Percentiles rank a stretch among this genome's conserved stretches.
Evolutionary conservation across 495 filamentous ascomycete species (phyloP).

Genomic region (Aspergillus nidulans): DNA sequence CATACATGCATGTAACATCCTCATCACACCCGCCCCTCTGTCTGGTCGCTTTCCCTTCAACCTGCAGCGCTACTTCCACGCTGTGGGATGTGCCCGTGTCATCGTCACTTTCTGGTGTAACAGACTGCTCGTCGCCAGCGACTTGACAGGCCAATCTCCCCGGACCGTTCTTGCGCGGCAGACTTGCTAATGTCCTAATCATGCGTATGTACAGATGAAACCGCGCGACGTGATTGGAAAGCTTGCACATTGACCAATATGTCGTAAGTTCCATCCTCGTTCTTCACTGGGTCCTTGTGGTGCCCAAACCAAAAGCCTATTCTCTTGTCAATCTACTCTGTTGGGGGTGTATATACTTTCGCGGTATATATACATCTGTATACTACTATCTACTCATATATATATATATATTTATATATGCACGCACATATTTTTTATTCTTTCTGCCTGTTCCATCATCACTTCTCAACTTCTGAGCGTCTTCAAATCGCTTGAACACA

Average conservation of each 20-base stretch:
- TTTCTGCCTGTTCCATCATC: neutral
- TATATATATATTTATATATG: constrained; percentile 10
- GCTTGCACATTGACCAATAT: constrained; percentile 39
- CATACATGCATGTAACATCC: constrained; percentile 23
- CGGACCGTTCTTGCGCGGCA: constrained; percentile 35
- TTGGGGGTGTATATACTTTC: constrained; percentile 1
- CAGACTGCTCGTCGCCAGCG: constrained; percentile 29
- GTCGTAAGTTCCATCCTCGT: constrained; percentile 47
- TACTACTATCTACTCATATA: neutral
- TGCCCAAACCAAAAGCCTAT: neutral
- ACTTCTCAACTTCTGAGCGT: neutral
- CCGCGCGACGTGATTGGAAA: constrained; percentile 37
- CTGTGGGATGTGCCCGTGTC: constrained; percentile 44
- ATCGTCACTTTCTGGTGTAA: constrained; percentile 42
- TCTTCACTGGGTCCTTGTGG: constrained; percentile 9
- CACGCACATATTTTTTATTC: neutral
- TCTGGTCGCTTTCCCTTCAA: constrained; percentile 29
- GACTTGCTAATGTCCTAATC: constrained; percentile 39
- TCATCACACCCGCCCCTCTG: constrained; percentile 22
- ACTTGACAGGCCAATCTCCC: constrained; percentile 31
- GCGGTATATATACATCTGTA: constrained; percentile 14
- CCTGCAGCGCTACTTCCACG: constrained; percentile 32
- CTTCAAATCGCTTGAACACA: neutral
- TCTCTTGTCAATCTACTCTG: constrained; percentile 3
- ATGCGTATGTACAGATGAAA: constrained; percentile 45